These are phyloP conservation scores for Chytridium lagenaria DNA, from an alignment of 371 early-diverging fungal species.

Conservation along the genomic window DNA sequence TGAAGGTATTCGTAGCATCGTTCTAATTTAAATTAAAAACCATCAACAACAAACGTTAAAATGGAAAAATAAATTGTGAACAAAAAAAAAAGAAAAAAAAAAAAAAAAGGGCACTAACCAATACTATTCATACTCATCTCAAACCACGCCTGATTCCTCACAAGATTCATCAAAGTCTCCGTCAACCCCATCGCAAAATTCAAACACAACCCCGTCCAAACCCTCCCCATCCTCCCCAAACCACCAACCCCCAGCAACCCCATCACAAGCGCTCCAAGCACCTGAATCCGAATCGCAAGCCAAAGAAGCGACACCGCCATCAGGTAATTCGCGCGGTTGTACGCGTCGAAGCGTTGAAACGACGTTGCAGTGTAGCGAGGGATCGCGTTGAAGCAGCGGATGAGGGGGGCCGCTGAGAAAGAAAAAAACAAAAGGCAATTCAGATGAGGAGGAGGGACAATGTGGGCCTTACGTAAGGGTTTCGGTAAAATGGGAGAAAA, in stretches of 20 bases:
- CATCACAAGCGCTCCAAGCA: slow-evolving; percentile 68
- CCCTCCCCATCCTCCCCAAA: no score
- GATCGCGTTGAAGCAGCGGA: slow-evolving; percentile 68
- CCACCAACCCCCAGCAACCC: slow-evolving; percentile 70
- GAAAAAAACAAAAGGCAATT: no score
- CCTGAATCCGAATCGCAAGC: slow-evolving; percentile 78
- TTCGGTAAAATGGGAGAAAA: slow-evolving; percentile 79
- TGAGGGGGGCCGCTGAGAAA: no score
- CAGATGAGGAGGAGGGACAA: no score
- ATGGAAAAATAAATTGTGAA: background rate
- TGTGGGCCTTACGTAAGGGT: slow-evolving; percentile 56
- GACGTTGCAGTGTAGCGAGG: slow-evolving; percentile 39
- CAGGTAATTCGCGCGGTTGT: slow-evolving; percentile 79
- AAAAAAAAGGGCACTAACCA: background rate
- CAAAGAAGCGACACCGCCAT: slow-evolving; percentile 84
- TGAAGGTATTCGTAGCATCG: slow-evolving; percentile 72
- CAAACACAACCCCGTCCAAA: slow-evolving; percentile 78
- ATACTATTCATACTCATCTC: slow-evolving; percentile 68
- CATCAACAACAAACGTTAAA: background rate
- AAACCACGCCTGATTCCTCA: slow-evolving; percentile 73
- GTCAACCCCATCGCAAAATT: slow-evolving; percentile 70
- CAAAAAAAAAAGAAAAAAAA: background rate
- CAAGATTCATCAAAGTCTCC: slow-evolving; percentile 70
- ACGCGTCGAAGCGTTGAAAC: slow-evolving; percentile 44
- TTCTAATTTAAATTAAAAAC: slow-evolving; percentile 54